Conservation (phyloP, 1,284 basidiomycete species). For the Cronartium quercuum region DNA sequence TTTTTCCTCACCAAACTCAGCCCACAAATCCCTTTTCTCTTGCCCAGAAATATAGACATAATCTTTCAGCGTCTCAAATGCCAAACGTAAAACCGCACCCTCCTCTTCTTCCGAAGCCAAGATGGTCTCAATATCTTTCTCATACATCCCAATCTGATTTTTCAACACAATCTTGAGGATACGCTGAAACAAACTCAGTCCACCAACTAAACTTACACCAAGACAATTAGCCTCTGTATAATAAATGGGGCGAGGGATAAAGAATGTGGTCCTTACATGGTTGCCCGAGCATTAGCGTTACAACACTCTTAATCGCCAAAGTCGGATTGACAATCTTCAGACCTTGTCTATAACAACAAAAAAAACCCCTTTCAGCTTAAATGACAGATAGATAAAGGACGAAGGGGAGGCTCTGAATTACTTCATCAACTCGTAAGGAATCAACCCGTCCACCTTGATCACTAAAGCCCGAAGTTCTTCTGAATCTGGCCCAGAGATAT, state of each 20-base stretch:
- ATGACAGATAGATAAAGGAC: neutral
- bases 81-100: neutral
- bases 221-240: neutral
- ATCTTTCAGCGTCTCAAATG: slow-evolving; percentile 17
- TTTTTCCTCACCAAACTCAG: slow-evolving; percentile 8
- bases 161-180: slow-evolving; percentile 27
- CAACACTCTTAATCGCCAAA: slow-evolving; percentile 23
- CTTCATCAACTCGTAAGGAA: slow-evolving; percentile 39
- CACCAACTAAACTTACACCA: slow-evolving; percentile 8
- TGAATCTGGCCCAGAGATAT: slow-evolving; percentile 19
- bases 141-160: slow-evolving; percentile 18
- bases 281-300: slow-evolving; percentile 30
- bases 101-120: neutral
- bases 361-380: neutral
- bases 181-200: slow-evolving; percentile 31
- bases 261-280: slow-evolving; percentile 28
- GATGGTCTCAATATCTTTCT: slow-evolving; percentile 12
- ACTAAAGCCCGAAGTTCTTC: slow-evolving; percentile 25
- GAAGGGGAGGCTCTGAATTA: neutral
- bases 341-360: slow-evolving; percentile 11
- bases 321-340: slow-evolving; percentile 34
- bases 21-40: slow-evolving; percentile 7
- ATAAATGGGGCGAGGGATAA: neutral
- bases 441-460: slow-evolving; percentile 18
- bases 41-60: slow-evolving; percentile 22